Conservation (phyloP, 2,329 filamentous ascomycete genomes). For the Hypoxylon rubiginosum region DNA sequence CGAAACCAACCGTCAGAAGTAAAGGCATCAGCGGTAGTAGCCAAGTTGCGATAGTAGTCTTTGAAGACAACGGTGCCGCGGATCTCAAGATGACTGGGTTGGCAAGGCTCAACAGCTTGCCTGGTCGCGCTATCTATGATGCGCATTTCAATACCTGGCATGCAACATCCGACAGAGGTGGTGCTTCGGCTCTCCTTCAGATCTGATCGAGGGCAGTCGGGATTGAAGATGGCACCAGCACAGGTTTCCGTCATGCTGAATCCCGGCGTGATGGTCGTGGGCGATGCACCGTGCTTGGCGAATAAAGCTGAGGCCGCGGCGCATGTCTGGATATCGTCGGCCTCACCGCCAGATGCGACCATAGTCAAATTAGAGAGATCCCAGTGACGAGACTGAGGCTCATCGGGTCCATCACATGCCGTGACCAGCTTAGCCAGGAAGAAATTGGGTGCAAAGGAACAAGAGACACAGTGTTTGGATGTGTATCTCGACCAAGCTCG, state of each 20-base stretch:
- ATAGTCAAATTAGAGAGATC: constrained; percentile 51
- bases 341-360: constrained; percentile 62
- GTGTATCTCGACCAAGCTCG: constrained; percentile 65
- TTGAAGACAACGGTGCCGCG: constrained; percentile 72
- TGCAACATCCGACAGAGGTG: constrained; percentile 56
- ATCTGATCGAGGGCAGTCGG: constrained; percentile 59
- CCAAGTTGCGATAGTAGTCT: constrained; percentile 71
- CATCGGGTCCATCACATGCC: too few relatives aligned
- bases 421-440: constrained; percentile 50
- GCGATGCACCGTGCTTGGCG: constrained; percentile 50
- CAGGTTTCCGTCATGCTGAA: constrained; percentile 69
- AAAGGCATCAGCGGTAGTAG: constrained; percentile 69
- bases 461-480: constrained; percentile 59
- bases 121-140: constrained; percentile 53
- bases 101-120: too few relatives aligned
- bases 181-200: too few relatives aligned
- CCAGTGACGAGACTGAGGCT: constrained; percentile 7
- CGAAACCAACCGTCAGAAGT: constrained; percentile 62
- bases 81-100: too few relatives aligned
- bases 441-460: constrained; percentile 61
- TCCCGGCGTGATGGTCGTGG: constrained; percentile 54
- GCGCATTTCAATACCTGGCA: constrained; percentile 53
- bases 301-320: constrained; percentile 49
- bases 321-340: constrained; percentile 56
- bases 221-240: constrained; percentile 61